A percentile compares a stretch with the other conserved stretches of the same genome.
Conservation (phyloP, 2,329 filamentous ascomycete species). For the Ceratocystis albifundus region DNA sequence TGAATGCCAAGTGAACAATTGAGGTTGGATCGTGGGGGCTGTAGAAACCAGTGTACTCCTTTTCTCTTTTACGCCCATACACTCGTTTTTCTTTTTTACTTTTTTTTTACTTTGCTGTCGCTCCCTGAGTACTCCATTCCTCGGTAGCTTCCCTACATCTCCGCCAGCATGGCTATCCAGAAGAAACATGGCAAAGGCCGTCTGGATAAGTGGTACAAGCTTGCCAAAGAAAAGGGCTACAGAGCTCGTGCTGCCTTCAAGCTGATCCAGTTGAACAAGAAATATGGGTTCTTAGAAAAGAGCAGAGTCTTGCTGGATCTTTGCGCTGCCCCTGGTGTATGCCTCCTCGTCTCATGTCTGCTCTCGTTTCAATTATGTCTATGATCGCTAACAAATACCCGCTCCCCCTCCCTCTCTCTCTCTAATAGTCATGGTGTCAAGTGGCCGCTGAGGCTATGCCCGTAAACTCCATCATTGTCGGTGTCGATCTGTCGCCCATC, state of each 20-base stretch:
- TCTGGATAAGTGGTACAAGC: constrained; percentile 97
- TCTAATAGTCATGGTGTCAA: constrained; percentile 73
- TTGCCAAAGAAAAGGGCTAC: constrained; percentile 97
- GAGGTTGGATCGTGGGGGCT: constrained; percentile 18
- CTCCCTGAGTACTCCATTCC: neutral
- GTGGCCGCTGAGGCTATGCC: constrained; percentile 95
- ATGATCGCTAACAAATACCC: constrained; percentile 26
- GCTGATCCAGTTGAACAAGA: constrained; percentile 95
- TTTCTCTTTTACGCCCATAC: neutral
- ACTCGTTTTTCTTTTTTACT: too few relatives aligned
- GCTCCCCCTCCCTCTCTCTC: neutral
- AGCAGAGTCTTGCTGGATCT: constrained; percentile 94
- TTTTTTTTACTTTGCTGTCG: neutral
- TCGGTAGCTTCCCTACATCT: neutral
- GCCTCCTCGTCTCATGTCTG: constrained; percentile 29
- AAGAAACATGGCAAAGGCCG: constrained; percentile 99
- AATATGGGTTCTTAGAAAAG: constrained; percentile 95
- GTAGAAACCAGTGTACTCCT: neutral
- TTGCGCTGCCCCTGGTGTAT: constrained; percentile 84
- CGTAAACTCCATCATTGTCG: constrained; percentile 75
- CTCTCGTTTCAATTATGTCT: neutral
- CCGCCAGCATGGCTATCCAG: constrained; percentile 69
- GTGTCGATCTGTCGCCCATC: constrained; percentile 88
- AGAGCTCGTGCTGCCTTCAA: constrained; percentile 94
- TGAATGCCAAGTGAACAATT: too few relatives aligned